Percentiles rank a stretch among this genome's conserved stretches.
Conservation (phyloP, 176 grass and related monocot species). For the Tillandsia leiboldiana region DNA sequence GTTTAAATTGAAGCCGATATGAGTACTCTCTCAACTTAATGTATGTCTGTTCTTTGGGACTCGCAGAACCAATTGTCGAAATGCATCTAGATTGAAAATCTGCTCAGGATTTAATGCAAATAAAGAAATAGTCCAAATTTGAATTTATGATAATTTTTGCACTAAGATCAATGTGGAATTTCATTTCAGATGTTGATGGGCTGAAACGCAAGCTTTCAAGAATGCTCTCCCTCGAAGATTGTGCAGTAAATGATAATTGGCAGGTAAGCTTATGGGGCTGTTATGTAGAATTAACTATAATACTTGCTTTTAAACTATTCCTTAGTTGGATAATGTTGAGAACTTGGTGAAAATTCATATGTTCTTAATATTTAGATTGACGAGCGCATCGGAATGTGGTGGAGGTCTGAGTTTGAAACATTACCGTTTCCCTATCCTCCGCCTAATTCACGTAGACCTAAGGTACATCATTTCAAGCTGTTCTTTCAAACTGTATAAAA, state of each 20-base stretch:
- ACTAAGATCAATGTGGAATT: not conserved
- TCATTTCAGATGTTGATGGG: constrained; percentile 33
- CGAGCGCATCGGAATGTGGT: constrained; percentile 43
- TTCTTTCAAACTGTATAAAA: not conserved
- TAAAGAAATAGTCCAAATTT: not conserved
- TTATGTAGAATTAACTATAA: no score
- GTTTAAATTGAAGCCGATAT: no score
- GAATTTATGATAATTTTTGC: not conserved
- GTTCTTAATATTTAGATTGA: constrained; percentile 18
- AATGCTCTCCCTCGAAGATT: constrained; percentile 21
- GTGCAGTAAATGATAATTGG: constrained; percentile 14
- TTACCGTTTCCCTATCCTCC: constrained; percentile 42
- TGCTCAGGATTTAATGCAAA: not conserved
- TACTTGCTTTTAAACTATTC: not conserved
- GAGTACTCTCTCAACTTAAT: no score
- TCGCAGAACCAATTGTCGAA: no score
- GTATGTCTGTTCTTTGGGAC: no score
- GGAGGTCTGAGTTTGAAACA: constrained; percentile 45
- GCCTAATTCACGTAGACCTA: constrained; percentile 13
- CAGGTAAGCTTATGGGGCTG: constrained; percentile 23
- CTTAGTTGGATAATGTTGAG: not conserved
- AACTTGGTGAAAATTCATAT: not conserved
- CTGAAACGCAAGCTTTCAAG: constrained; percentile 57
- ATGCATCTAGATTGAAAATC: not conserved
- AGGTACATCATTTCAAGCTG: constrained; percentile 10